Evolutionary conservation across 306 rosid species (phyloP), one percentile per base, ranked within the genome.

Genomic region (Senna siamea): DNA sequence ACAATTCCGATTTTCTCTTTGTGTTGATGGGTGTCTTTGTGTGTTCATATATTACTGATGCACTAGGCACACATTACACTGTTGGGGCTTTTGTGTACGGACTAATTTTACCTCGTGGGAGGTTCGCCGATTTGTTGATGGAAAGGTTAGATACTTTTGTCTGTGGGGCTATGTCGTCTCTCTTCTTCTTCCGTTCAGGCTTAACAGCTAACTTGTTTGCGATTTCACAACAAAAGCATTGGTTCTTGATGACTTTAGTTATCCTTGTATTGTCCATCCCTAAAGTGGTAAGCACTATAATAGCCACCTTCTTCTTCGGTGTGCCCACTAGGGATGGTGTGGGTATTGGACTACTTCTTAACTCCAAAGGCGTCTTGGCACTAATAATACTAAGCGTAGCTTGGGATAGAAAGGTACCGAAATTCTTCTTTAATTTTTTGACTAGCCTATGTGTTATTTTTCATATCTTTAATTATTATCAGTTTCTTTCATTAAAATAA

Each of bases 21-120:
- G 86, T 81, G 30, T 6, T 81, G 3, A 52, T 74, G 35, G 89
- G 89, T 0, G 80, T 60, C 23, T 72, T 55, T 30, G 17, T 44
- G 11, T 81, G 40, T 58, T 77, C 78, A 1, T 8, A 8, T 22
- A 10, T 85, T 12, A 81, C 89, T 0, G 89, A 85, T 57, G 4
- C 60, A 7, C 56, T 85, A 6, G 89, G 89, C 15, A 53, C 80
- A 51, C 86, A 85, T 43, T 72, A 84, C 13, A 34, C 62, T 53
- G 70, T 81, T 4, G 89, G 89, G 77, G 89, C 89, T 11, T 59
- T 85, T 12, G 43, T 85, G 9, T 85, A 62, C 51, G 89, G 86
- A 22, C 56, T 85, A 0, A 73, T 79, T 41, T 23, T 85, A 3
- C 89, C 89, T 20, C 81, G 70, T 11, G 89, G 89, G 32, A 77